These are phyloP conservation scores for Taxillus chinensis DNA, from an alignment of 164 flowering plant species.

Conservation along the genomic window DNA sequence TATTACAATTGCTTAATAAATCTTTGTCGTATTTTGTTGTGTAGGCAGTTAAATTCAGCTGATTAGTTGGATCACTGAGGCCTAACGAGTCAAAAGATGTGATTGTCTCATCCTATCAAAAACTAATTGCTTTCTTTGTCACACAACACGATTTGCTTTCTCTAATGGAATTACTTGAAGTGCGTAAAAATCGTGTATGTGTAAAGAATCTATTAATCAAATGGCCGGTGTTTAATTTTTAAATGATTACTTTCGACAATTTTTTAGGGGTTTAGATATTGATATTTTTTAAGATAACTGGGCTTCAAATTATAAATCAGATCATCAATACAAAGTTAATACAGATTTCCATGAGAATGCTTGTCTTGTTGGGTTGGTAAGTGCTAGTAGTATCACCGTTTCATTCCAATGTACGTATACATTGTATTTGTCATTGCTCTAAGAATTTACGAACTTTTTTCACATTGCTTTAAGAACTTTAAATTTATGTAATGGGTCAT, in stretches of 20 bases:
- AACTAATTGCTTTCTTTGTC: constrained; percentile 69
- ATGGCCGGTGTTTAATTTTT: too few species aligned
- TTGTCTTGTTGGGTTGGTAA: constrained; percentile 91
- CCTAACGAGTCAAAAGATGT: constrained; percentile 90
- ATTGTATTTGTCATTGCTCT: too few species aligned
- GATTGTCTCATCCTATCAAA: constrained; percentile 81
- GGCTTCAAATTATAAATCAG: constrained; percentile 84
- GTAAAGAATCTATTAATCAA: neutral
- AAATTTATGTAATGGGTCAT: too few species aligned
- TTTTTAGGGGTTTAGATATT: neutral
- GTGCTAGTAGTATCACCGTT: constrained; percentile 12
- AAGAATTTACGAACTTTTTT: too few species aligned
- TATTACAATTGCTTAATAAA: neutral
- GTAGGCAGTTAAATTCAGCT: constrained; percentile 91
- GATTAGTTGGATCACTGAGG: constrained; percentile 69
- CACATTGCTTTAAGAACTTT: too few species aligned
- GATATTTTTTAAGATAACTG: constrained; percentile 27
- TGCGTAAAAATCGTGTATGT: constrained; percentile 75
- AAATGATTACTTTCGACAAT: too few species aligned
- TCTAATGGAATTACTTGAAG: constrained; percentile 80
- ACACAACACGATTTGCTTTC: constrained; percentile 92
- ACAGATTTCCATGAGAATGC: constrained; percentile 90
- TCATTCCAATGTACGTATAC: too few species aligned
- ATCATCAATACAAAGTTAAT: constrained; percentile 83
- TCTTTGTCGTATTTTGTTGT: constrained; percentile 2